Conservation (phyloP, 176 grass and related monocot species). For the Triticum aestivum region DNA sequence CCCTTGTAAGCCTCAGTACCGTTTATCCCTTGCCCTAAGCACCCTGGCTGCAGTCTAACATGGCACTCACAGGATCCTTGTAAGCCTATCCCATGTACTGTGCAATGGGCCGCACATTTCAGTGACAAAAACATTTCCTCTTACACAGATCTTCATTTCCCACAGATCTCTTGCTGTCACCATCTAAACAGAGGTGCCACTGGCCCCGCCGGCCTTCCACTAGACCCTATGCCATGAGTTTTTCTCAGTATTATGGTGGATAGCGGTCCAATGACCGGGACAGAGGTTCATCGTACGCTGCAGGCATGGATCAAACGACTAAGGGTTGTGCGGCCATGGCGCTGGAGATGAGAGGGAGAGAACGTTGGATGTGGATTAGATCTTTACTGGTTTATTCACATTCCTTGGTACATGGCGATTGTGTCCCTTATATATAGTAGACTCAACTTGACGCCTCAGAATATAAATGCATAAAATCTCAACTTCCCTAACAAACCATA, state of each 20-base stretch:
- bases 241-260: background rate
- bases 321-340: background rate
- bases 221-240: background rate
- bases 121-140: background rate
- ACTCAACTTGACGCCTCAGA: background rate
- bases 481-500: background rate
- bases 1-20: background rate
- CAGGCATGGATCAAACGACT: background rate
- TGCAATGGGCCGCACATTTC: background rate
- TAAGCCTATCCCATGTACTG: background rate
- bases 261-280: background rate
- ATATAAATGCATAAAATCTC: background rate
- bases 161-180: background rate
- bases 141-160: background rate
- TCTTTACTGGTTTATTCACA: background rate
- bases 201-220: background rate
- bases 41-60: background rate
- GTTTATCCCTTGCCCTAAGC: background rate
- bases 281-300: background rate
- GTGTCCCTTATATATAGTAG: background rate
- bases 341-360: background rate
- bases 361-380: background rate
- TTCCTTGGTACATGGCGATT: background rate
- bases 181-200: background rate
- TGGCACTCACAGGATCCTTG: background rate